phyloP scores from a whole-genome alignment of 2,329 filamentous ascomycete species.

The Tolypocladium amazonense region DNA sequence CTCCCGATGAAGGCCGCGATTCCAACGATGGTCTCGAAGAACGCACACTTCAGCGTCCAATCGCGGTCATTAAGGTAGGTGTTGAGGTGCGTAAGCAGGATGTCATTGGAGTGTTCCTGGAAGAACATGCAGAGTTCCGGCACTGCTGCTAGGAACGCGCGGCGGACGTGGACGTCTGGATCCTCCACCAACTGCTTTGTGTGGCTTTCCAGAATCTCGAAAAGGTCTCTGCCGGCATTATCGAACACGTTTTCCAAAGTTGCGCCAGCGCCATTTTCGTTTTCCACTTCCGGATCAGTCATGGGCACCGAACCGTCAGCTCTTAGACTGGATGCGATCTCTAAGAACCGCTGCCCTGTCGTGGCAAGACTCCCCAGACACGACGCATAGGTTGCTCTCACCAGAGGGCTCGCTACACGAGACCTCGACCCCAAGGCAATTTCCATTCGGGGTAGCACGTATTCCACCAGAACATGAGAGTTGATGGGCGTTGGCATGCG shows the following conservation, averaged over 20 bases:
- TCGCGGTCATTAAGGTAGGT: conserved; percentile 95
- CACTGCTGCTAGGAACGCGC: conserved; percentile 86
- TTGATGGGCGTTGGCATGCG: conserved; percentile 75
- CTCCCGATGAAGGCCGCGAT: conserved; percentile 86
- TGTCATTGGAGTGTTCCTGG: conserved; percentile 82
- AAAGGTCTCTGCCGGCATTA: conserved; percentile 69
- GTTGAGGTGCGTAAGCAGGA: conserved; percentile 92
- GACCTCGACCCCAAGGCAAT: conserved; percentile 35
- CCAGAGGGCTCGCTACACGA: conserved; percentile 48
- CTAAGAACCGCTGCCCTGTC: conserved; percentile 74
- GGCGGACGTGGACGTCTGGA: conserved; percentile 69
- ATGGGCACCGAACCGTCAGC: conserved; percentile 73
- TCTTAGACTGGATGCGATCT: conserved; percentile 80
- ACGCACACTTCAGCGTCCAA: conserved; percentile 93
- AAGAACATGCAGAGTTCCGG: conserved; percentile 93
- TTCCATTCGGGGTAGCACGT: conserved; percentile 55
- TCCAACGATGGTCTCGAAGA: conserved; percentile 90
- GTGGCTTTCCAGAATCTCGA: conserved; percentile 76
- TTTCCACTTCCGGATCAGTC: conserved; percentile 70
- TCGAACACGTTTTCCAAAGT: conserved; percentile 81
- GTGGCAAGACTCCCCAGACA: conserved; percentile 82
- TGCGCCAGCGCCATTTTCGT: conserved; percentile 53
- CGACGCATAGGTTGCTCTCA: conserved; percentile 85
- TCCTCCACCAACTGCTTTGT: conserved; percentile 88
- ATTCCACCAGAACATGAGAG: conserved; percentile 58